Evolutionary conservation across 225 moss, liverwort and hornwort genomes (phyloP).

Genomic region (Lunularia cruciata): DNA sequence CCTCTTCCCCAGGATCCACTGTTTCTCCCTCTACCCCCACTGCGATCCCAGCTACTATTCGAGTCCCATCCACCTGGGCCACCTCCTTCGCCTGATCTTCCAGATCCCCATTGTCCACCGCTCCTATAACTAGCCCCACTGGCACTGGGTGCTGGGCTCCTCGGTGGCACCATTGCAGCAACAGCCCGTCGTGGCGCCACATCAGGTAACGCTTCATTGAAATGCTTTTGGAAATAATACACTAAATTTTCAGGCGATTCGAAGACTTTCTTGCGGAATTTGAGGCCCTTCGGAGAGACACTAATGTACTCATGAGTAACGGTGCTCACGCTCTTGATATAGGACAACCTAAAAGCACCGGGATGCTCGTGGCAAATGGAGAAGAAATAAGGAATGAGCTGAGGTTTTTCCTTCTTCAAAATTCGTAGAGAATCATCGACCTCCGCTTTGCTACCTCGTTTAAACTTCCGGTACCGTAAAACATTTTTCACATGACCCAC

Average conservation of each 20-base stretch:
- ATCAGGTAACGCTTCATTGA: constrained; percentile 81
- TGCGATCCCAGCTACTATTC: constrained; percentile 56
- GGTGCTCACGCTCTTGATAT: constrained; percentile 72
- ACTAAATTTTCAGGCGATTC: constrained; percentile 87
- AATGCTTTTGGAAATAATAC: constrained; percentile 91
- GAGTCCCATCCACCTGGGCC: constrained; percentile 65
- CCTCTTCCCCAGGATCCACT: constrained; percentile 48
- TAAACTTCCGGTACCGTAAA: constrained; percentile 84
- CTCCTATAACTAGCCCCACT: constrained; percentile 52
- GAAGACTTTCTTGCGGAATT: constrained; percentile 81
- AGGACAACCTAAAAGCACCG: constrained; percentile 92
- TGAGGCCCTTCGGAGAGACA: constrained; percentile 79
- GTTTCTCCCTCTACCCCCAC: constrained; percentile 54
- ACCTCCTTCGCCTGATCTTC: constrained; percentile 52
- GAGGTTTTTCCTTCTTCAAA: constrained; percentile 74
- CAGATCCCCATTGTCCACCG: constrained; percentile 63
- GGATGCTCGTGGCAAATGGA: constrained; percentile 93
- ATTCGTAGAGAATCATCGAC: constrained; percentile 76
- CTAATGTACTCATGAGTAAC: constrained; percentile 87
- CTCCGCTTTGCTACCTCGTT: constrained; percentile 79
- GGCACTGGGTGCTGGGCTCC: constrained; percentile 73
- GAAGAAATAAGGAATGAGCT: constrained; percentile 85
- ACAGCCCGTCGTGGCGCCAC: constrained; percentile 64
- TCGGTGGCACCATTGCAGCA: constrained; percentile 94
- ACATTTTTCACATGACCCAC: constrained; percentile 77